Evolutionary conservation across 169 alveolate species (phyloP).

Genomic region (Babesia microti): DNA sequence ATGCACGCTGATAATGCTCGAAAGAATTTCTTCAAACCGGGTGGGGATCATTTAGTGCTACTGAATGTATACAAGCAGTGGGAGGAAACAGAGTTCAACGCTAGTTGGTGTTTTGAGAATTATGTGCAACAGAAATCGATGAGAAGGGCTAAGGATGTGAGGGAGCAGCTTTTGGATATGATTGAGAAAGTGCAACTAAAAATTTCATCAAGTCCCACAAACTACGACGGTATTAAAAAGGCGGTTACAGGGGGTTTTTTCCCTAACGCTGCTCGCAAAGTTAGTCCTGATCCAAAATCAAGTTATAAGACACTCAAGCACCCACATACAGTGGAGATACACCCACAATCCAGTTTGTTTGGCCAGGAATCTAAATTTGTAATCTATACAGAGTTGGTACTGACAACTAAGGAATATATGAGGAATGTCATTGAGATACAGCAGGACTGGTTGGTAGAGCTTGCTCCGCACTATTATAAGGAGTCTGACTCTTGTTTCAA

Average conservation of each 20-base stretch:
- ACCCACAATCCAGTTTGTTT: conserved; percentile 85
- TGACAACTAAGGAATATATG: conserved; percentile 92
- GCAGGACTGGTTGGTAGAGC: conserved; percentile 88
- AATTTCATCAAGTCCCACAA: conserved; percentile 34
- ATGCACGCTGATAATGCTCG: conserved; percentile 96
- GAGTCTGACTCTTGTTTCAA: conserved; percentile 14
- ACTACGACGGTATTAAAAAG: conserved; percentile 73
- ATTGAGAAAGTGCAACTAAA: conserved; percentile 63
- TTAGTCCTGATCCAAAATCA: conserved; percentile 69
- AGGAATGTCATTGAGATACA: conserved; percentile 82
- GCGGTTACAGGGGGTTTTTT: conserved; percentile 86
- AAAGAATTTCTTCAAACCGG: conserved; percentile 84
- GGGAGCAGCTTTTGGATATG: conserved; percentile 77
- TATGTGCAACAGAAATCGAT: conserved; percentile 89
- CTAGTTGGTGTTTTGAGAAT: conserved; percentile 94
- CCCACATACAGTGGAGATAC: conserved; percentile 87
- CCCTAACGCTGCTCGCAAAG: conserved; percentile 80
- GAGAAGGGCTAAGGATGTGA: conserved; percentile 94
- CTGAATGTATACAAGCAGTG: conserved; percentile 93
- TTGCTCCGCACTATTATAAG: conserved; percentile 93
- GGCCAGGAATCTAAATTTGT: conserved; percentile 77
- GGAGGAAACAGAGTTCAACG: conserved; percentile 87
- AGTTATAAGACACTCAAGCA: conserved; percentile 85
- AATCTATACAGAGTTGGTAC: conserved; percentile 88
- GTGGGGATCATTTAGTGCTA: conserved; percentile 95